Evolutionary conservation across 2,329 filamentous ascomycete genomes (phyloP).

Genomic region (Paraphoma sp.): DNA sequence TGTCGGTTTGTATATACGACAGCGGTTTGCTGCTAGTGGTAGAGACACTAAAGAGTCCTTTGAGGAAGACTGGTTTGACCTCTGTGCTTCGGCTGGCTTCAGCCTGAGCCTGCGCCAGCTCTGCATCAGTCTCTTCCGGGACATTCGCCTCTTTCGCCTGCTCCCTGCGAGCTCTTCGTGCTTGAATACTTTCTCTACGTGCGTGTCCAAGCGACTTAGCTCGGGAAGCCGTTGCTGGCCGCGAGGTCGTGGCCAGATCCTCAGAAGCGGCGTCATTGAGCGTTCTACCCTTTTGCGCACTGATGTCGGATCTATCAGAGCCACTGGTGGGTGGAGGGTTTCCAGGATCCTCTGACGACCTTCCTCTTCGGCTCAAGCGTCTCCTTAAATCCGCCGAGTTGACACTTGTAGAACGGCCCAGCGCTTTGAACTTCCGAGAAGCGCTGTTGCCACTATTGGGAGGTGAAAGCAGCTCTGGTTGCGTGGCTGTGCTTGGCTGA

Average conservation of each 20-base stretch:
- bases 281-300: slow-evolving; percentile 56
- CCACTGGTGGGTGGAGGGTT: slow-evolving; percentile 78
- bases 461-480: slow-evolving; percentile 79
- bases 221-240: slow-evolving; percentile 54
- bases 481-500: slow-evolving; percentile 64
- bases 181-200: slow-evolving; percentile 89
- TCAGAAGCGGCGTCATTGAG: slow-evolving; percentile 57
- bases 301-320: slow-evolving; percentile 73
- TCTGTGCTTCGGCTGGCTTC: slow-evolving; percentile 69
- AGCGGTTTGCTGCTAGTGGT: slow-evolving; percentile 94
- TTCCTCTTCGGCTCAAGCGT: slow-evolving; percentile 63
- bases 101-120: slow-evolving; percentile 64
- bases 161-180: slow-evolving; percentile 76
- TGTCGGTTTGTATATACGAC: slow-evolving; percentile 82
- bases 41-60: slow-evolving; percentile 95
- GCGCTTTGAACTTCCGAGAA: slow-evolving; percentile 67
- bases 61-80: slow-evolving; percentile 92
- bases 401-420: slow-evolving; percentile 89
- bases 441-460: slow-evolving; percentile 65
- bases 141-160: slow-evolving; percentile 77
- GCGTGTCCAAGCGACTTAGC: slow-evolving; percentile 90
- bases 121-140: slow-evolving; percentile 88
- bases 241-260: slow-evolving; percentile 48
- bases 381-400: slow-evolving; percentile 84
- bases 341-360: slow-evolving; percentile 60